Base-by-base conservation (phyloP, 1,284 basidiomycete species). In the Ustilago cynodontis region DNA sequence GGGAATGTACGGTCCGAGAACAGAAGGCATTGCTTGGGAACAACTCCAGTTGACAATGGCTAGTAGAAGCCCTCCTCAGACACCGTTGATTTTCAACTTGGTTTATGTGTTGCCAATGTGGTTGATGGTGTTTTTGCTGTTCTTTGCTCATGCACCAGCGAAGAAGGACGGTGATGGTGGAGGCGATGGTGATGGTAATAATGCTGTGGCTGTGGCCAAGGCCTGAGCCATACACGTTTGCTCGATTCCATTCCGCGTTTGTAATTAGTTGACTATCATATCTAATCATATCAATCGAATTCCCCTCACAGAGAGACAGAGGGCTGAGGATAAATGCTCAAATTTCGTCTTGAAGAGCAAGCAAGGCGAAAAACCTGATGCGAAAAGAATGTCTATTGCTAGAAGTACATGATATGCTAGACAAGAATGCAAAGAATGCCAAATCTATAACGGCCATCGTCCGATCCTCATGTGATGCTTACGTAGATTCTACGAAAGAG, bases 51-150 rank as follows among this genome's bases (percentile, higher is more conserved):
- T 70, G 41, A 76, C 78, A 33, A 68, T 78, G 64, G 65, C 78
- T 4, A 69, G 67, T 33, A 68, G 78, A 26, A 63, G 65, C 22
- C 65, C 52, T 3, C 74, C 75, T 3, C 78, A 80, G 47, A 78
- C 76, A 2, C 78, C 78, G 22, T 26, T 78, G 35, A 74, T 80
- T 39, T 78, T 80, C 52, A 80, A 80, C 28, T 49, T 80, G 59
- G 78, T 80, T 14, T 80, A 80, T 43, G 59, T 80, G 5, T 35
- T 80, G 20, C 78, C 78, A n/a, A 71, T 69, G 75, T 80, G 78
- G 78, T 37, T 80, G 28, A 75, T 74, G 75, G 67, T 78, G 2
- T 75, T 80, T 41, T 50, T 78, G 35, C 71, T 80, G 20, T 80
- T 80, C 75, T 80, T 80, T 43, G 72, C 74, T 1, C 78, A 80